Base-by-base conservation (phyloP, 2,329 filamentous ascomycete genomes). In the Emericellopsis atlantica region DNA sequence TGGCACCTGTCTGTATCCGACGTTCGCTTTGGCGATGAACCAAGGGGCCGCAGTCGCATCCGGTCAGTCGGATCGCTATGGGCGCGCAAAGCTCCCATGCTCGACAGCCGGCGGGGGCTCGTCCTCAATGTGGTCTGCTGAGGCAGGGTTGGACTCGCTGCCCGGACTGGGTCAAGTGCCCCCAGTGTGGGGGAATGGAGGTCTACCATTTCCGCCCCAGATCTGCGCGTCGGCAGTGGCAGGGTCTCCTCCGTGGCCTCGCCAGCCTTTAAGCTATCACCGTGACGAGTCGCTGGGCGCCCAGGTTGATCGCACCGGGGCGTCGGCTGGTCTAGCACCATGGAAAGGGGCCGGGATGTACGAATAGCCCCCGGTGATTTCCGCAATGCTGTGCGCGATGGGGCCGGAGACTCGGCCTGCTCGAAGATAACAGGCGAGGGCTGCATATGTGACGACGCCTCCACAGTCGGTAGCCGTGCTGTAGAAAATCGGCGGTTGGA, bases 271-370 rank as follows among this genome's bases (percentile, higher is more conserved):
- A 29, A 12, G 26, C 26, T 29, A 12, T 44, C 43, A 21, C 40
- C 42, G 36, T 55, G 48, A 12, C 46, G 45, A 8, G 50, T 60
- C 6, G 53, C 53, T 16, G 59, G 56, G 15, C 57, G 48, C 21
- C 55, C 49, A 2, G 53, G 47, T 10, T 51, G 44, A 9, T 52
- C 51, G 11, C 48, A 43, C 16, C 44, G 47, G 1, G 69, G 68
- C 0, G 72, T 72, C 0, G 70, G 70, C 36, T 72, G 65, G 43
- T 77, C 73, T 40, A 67, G 55, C 3, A 76, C 70, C 37, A 72
- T 65, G 1, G 73, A 77, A 9, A 76, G 54, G 2, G 72, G 70
- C 6, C 71, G 63, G 2, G 70, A 65, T 44, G 68, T 62, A 22
- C 63, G 55, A 32, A 75, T 54, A 0, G 66, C 60, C 1, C 69